Conservation (phyloP, 2,329 filamentous ascomycete species). For the Epichloe elymi region DNA sequence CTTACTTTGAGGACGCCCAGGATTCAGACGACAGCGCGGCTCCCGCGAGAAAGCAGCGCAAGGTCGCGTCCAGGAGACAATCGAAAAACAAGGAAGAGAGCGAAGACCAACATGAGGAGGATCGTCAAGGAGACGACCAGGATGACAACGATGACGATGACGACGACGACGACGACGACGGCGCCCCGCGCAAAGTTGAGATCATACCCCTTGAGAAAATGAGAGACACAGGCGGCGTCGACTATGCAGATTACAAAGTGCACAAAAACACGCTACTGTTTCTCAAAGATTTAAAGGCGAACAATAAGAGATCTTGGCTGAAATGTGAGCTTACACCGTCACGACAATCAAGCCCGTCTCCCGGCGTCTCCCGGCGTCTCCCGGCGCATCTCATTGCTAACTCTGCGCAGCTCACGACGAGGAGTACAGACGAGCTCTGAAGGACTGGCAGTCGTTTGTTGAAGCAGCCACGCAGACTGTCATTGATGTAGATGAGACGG, state of each 20-base stretch:
- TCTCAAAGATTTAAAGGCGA: constrained; percentile 42
- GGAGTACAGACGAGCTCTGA: constrained; percentile 64
- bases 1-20: constrained; percentile 31
- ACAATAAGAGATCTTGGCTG: constrained; percentile 47
- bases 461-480: constrained; percentile 59
- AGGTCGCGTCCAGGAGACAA: constrained; percentile 13
- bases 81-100: constrained; percentile 4
- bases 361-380: too few relatives aligned
- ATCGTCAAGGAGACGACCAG: constrained; percentile 10
- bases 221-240: constrained; percentile 19
- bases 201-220: constrained; percentile 24
- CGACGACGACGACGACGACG: constrained; percentile 24
- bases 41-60: constrained; percentile 16
- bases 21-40: constrained; percentile 7
- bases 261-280: constrained; percentile 47
- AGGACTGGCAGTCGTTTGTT: constrained; percentile 72
- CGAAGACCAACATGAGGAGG: constrained; percentile 14
- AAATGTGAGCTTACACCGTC: constrained; percentile 30
- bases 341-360: too few relatives aligned
- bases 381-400: neutral
- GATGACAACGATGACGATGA: constrained; percentile 17
- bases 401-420: constrained; percentile 53
- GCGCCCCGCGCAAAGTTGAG: constrained; percentile 20
- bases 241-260: constrained; percentile 38
- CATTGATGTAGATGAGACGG: constrained; percentile 60